Percentiles rank a stretch among this genome's conserved stretches.
Conservation (phyloP, 2,329 filamentous ascomycete species). For the Penicillium crustosum region DNA sequence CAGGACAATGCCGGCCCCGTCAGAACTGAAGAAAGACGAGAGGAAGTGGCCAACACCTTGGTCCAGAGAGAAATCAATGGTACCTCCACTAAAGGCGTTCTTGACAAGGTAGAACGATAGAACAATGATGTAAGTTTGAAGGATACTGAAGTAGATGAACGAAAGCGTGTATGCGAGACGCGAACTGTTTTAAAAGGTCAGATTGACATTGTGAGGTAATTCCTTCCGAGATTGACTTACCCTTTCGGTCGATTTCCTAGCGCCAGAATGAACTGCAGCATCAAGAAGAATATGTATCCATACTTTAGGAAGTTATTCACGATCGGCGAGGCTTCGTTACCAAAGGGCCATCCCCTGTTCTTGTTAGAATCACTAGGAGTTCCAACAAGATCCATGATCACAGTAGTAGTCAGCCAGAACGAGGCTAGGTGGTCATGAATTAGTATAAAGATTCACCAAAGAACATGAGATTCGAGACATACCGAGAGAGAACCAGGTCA, state of each 20-base stretch:
- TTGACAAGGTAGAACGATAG: constrained; percentile 83
- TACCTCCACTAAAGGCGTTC: constrained; percentile 66
- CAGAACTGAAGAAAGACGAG: constrained; percentile 74
- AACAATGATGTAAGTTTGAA: constrained; percentile 85
- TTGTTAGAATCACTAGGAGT: constrained; percentile 23
- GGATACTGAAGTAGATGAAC: constrained; percentile 78
- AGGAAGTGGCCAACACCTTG: constrained; percentile 65
- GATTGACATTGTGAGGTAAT: neutral
- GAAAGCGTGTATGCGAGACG: constrained; percentile 86
- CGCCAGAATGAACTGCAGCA: constrained; percentile 91
- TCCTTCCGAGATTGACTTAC: constrained; percentile 39
- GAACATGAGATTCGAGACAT: constrained; percentile 28
- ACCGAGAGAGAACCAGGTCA: constrained; percentile 79
- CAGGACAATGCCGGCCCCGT: constrained; percentile 81
- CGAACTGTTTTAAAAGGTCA: constrained; percentile 37
- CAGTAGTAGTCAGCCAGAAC: constrained; percentile 28
- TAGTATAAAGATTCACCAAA: constrained; percentile 3
- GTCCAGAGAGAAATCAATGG: constrained; percentile 61
- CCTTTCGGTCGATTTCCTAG: constrained; percentile 94
- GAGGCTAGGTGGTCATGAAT: constrained; percentile 16
- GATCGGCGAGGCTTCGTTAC: constrained; percentile 59
- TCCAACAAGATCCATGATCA: constrained; percentile 30
- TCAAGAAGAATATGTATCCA: constrained; percentile 82
- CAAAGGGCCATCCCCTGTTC: constrained; percentile 27
- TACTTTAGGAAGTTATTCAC: constrained; percentile 90